Conservation (phyloP, 1,139 yeast genomes). For the Casaregolazyma suthepensis region DNA sequence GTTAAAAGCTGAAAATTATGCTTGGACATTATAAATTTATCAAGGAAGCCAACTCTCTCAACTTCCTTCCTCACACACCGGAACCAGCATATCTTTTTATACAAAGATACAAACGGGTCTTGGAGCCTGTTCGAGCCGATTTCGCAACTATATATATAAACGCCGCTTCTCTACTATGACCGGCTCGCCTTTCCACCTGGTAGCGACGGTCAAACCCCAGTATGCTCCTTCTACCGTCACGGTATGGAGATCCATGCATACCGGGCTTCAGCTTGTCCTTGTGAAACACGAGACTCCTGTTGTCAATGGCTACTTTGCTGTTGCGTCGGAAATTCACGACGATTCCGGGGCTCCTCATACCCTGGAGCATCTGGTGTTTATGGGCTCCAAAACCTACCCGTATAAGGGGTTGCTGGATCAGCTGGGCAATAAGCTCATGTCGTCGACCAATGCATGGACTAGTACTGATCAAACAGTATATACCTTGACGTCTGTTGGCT, state of each 20-base stretch:
- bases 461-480: conserved; percentile 94
- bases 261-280: conserved; percentile 77
- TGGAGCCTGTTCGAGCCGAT: neutral
- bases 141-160: neutral
- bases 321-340: conserved; percentile 82
- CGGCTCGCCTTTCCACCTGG: conserved; percentile 18
- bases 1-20: neutral
- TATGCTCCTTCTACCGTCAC: conserved; percentile 19
- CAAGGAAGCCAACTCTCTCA: neutral
- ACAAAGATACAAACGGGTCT: neutral
- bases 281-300: conserved; percentile 80
- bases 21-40: neutral
- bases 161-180: neutral
- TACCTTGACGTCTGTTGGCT: conserved; percentile 87
- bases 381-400: conserved; percentile 89
- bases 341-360: conserved; percentile 96
- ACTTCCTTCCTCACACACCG: neutral
- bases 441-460: conserved; percentile 96
- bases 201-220: conserved; percentile 24
- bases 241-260: conserved; percentile 66
- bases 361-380: conserved; percentile 84
- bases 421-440: conserved; percentile 76
- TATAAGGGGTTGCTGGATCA: conserved; percentile 87
- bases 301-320: conserved; percentile 89
- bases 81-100: neutral